Conservation (phyloP, 352 stramenopile genomes). For the Globisporangium okanoganense region DNA sequence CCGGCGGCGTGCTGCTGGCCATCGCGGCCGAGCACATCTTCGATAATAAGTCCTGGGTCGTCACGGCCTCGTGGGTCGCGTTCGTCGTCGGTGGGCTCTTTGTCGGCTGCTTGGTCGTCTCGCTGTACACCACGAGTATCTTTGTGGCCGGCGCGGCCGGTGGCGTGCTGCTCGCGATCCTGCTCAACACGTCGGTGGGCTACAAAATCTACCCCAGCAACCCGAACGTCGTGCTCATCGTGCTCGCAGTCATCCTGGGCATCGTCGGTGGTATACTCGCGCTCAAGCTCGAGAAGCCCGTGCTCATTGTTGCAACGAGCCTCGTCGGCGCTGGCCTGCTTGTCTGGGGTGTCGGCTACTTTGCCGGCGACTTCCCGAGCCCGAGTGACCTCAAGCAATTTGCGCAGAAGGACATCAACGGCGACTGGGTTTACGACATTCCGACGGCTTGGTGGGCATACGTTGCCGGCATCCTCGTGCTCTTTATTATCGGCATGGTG, state of each 20-base stretch:
- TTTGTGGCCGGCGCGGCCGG: constrained; percentile 49
- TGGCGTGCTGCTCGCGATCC: constrained; percentile 47
- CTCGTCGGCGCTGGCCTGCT: constrained; percentile 42
- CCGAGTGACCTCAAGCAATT: constrained; percentile 49
- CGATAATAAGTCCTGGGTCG: constrained; percentile 40
- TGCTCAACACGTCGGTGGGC: constrained; percentile 47
- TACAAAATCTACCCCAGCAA: constrained; percentile 55
- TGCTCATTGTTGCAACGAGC: constrained; percentile 50
- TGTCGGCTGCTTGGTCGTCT: constrained; percentile 39
- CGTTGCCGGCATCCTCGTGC: constrained; percentile 42
- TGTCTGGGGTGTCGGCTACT: constrained; percentile 64
- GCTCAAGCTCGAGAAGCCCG: constrained; percentile 49
- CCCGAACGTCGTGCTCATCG: constrained; percentile 40
- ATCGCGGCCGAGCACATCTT: constrained; percentile 38
- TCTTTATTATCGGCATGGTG: constrained; percentile 45
- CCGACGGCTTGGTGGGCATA: constrained; percentile 62
- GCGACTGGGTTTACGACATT: constrained; percentile 49
- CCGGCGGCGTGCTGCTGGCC: constrained; percentile 38
- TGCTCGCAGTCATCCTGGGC: constrained; percentile 37
- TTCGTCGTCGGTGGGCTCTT: constrained; percentile 54
- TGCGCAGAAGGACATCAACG: constrained; percentile 27
- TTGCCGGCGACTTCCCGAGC: constrained; percentile 51
- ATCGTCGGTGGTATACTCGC: constrained; percentile 34
- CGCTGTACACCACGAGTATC: constrained; percentile 48
- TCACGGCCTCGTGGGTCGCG: constrained; percentile 54